Percentiles rank a stretch among this genome's conserved stretches.
Evolutionary conservation across 1,284 basidiomycete genomes (phyloP).

Genomic region (Heterobasidion annosum): DNA sequence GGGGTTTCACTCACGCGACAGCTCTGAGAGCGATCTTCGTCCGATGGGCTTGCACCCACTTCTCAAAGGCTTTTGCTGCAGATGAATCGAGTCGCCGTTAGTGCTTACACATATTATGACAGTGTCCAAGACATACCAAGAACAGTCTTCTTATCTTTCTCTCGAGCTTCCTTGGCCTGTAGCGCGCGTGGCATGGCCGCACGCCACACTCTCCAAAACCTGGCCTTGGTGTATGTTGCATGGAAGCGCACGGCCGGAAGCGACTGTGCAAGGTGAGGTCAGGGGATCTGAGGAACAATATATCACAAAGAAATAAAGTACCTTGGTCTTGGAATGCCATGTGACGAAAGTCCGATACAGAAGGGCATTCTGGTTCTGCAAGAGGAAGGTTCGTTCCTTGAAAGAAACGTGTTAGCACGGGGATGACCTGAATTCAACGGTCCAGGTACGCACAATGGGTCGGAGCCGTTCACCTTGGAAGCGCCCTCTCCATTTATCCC

Average conservation of each 20-base stretch:
- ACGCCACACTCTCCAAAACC: conserved; percentile 58
- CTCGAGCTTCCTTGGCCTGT: conserved; percentile 55
- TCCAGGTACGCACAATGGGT: conserved; percentile 41
- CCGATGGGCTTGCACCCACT: conserved; percentile 57
- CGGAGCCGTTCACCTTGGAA: conserved; percentile 54
- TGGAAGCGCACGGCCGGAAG: conserved; percentile 70
- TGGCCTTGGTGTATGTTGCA: conserved; percentile 47
- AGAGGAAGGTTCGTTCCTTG: conserved; percentile 53
- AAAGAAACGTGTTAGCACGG: conserved; percentile 7
- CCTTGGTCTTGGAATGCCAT: conserved; percentile 69
- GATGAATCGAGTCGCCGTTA: conserved; percentile 9
- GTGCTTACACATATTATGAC: neutral
- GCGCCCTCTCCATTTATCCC: conserved; percentile 71
- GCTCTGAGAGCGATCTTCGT: conserved; percentile 70
- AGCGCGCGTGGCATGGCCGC: conserved; percentile 60
- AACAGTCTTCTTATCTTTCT: conserved; percentile 42
- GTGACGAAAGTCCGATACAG: conserved; percentile 58
- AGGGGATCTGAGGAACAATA: conserved; percentile 6
- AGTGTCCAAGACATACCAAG: conserved; percentile 39
- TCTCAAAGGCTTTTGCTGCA: conserved; percentile 48
- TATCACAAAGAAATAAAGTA: conserved; percentile 16
- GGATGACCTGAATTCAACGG: neutral
- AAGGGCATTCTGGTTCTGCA: conserved; percentile 48
- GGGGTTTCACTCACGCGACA: conserved; percentile 55
- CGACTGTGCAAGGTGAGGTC: conserved; percentile 33